Percentiles rank a stretch among this genome's conserved stretches.
Conservation (phyloP, 495 filamentous ascomycete genomes). For the Penicillium alfredii region DNA sequence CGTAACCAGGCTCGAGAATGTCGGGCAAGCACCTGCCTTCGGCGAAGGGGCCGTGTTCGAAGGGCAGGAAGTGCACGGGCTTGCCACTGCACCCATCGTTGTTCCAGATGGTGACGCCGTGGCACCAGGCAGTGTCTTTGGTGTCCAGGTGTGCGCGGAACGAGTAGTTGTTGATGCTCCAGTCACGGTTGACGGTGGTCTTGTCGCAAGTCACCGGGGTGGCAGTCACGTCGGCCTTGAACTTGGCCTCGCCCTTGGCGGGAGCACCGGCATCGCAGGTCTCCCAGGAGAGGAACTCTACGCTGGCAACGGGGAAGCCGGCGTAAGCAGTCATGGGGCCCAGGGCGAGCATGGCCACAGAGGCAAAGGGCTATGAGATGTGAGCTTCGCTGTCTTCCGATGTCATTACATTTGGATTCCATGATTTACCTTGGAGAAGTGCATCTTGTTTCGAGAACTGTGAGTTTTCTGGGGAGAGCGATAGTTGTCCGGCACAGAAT, state of each 20-base stretch:
- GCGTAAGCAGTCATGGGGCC: constrained; percentile 11
- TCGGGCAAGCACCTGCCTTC: constrained; percentile 20
- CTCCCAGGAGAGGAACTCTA: constrained; percentile 24
- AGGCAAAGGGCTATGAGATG: constrained; percentile 12
- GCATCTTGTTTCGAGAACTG: constrained; percentile 7
- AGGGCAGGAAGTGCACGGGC: constrained; percentile 14
- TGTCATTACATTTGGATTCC: neutral
- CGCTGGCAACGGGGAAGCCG: constrained; percentile 16
- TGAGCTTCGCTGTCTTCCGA: constrained; percentile 1
- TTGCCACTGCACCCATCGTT: constrained; percentile 19
- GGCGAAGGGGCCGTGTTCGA: constrained; percentile 11
- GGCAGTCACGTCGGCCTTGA: constrained; percentile 5
- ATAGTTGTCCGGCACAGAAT: constrained; percentile 4
- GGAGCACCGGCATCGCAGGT: constrained; percentile 14
- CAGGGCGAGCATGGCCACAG: constrained; percentile 17
- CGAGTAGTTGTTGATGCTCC: constrained; percentile 22
- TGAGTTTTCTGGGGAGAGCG: neutral
- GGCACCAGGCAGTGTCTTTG: constrained; percentile 18
- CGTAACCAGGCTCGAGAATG: constrained; percentile 15
- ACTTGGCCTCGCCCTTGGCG: constrained; percentile 14
- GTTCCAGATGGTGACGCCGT: constrained; percentile 20
- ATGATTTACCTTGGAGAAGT: constrained; percentile 13
- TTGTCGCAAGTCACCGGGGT: constrained; percentile 23
- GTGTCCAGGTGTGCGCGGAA: constrained; percentile 19
- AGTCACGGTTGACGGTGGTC: constrained; percentile 20